A percentile compares a stretch with the other conserved stretches of the same genome.
These are phyloP conservation scores for Rhynchosporium graminicola DNA, from an alignment of 2,329 filamentous ascomycete species.

Conservation along the genomic window DNA sequence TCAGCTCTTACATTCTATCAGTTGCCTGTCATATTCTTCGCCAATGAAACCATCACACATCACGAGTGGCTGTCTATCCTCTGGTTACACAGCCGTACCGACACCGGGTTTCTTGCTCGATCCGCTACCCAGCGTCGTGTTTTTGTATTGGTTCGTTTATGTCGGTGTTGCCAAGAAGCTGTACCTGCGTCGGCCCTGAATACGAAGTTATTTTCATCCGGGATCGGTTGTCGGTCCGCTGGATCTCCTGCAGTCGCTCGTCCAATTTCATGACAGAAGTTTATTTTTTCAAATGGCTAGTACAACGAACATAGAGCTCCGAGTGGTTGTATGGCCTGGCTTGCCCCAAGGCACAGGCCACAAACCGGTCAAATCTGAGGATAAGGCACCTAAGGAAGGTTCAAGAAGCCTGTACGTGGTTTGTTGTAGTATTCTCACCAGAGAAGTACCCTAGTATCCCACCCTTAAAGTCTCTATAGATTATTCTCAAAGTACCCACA, in stretches of 20 bases:
- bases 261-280: no score
- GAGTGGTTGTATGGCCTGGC: no score
- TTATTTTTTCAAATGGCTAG: no score
- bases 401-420: no score
- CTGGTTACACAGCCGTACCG: neutral
- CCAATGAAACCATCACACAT: neutral
- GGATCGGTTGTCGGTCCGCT: constrained; percentile 7
- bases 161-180: constrained; percentile 2
- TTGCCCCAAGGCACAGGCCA: no score
- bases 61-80: neutral
- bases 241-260: constrained; percentile 6
- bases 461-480: no score
- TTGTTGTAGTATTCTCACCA: no score
- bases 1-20: neutral
- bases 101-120: neutral
- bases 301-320: no score
- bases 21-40: neutral
- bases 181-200: constrained; percentile 7
- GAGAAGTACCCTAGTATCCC: no score
- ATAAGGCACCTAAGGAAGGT: no score
- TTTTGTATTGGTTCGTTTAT: constrained; percentile 5
- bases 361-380: no score
- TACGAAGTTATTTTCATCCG: neutral
- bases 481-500: no score
- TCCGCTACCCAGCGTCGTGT: constrained; percentile 1